Percentiles rank a stretch among this genome's conserved stretches.
Conservation (phyloP, 768 basidiomycete genomes). For the Boletus coccyginus region DNA sequence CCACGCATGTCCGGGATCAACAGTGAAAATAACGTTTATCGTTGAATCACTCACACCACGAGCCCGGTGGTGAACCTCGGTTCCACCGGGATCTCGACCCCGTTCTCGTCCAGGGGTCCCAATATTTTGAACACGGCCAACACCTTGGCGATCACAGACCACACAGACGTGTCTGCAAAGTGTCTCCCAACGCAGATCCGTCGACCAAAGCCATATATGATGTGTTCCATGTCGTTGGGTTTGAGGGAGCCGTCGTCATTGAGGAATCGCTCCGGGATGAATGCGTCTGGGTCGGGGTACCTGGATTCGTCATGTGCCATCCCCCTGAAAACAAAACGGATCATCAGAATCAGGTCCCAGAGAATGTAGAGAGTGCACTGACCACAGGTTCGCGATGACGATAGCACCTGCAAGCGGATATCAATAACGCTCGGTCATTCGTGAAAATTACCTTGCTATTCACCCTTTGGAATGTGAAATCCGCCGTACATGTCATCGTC, state of each 20-base stretch:
- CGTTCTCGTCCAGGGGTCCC: neutral
- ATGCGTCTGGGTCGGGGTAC: constrained; percentile 35
- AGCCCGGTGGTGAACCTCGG: constrained; percentile 11
- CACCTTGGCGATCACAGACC: constrained; percentile 9
- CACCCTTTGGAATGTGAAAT: no score
- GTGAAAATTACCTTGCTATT: no score
- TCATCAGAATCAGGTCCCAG: neutral
- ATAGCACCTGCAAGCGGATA: neutral
- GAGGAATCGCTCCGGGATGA: constrained; percentile 40
- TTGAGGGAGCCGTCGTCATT: constrained; percentile 21
- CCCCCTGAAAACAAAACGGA: neutral
- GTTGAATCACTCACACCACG: neutral
- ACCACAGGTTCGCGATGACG: neutral
- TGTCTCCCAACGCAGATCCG: constrained; percentile 22
- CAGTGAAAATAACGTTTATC: neutral
- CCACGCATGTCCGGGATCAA: no score
- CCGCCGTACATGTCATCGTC: constrained; percentile 37
- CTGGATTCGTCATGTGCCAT: constrained; percentile 20
- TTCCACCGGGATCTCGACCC: constrained; percentile 11
- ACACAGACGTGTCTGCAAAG: constrained; percentile 14
- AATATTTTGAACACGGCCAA: neutral
- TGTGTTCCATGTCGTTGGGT: neutral
- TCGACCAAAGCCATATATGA: constrained; percentile 23
- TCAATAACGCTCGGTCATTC: neutral
- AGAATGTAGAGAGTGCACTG: neutral